phyloP scores from a whole-genome alignment of 2,329 filamentous ascomycete genomes.

The Fusarium sp. region DNA sequence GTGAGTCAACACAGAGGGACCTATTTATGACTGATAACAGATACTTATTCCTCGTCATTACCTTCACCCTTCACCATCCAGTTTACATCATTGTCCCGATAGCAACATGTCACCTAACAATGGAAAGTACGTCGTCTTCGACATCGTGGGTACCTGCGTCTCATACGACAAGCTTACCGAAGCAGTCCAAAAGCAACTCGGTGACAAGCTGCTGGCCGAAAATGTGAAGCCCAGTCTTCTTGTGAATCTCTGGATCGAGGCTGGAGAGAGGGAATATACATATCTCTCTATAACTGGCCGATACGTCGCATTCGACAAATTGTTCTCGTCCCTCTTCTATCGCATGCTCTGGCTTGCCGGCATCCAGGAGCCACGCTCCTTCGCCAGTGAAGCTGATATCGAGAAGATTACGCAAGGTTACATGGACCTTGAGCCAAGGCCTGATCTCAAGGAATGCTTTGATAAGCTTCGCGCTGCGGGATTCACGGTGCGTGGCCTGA shows the following conservation, averaged over 20 bases:
- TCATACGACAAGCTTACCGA: constrained; percentile 39
- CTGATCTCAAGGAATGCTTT: constrained; percentile 26
- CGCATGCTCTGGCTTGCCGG: constrained; percentile 58
- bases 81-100: fast-evolving
- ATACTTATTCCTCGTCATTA: too few species aligned
- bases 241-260: constrained; percentile 59
- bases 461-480: constrained; percentile 27
- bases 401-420: constrained; percentile 48
- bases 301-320: constrained; percentile 55
- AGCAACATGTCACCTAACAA: neutral
- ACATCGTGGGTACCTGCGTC: constrained; percentile 28
- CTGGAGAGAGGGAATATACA: constrained; percentile 47
- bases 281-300: too few species aligned
- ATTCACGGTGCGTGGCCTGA: constrained; percentile 28
- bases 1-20: neutral
- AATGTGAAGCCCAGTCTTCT: constrained; percentile 56
- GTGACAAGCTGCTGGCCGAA: constrained; percentile 51
- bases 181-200: constrained; percentile 54
- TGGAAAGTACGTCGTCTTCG: constrained; percentile 30
- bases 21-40: neutral
- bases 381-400: constrained; percentile 56
- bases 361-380: constrained; percentile 52
- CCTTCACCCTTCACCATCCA: too few species aligned
- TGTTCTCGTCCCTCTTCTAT: constrained; percentile 59
- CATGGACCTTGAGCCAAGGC: neutral